Evolutionary conservation across 371 early-diverging fungal genomes (phyloP).

Genomic region (Actinomortierella ambigua): DNA sequence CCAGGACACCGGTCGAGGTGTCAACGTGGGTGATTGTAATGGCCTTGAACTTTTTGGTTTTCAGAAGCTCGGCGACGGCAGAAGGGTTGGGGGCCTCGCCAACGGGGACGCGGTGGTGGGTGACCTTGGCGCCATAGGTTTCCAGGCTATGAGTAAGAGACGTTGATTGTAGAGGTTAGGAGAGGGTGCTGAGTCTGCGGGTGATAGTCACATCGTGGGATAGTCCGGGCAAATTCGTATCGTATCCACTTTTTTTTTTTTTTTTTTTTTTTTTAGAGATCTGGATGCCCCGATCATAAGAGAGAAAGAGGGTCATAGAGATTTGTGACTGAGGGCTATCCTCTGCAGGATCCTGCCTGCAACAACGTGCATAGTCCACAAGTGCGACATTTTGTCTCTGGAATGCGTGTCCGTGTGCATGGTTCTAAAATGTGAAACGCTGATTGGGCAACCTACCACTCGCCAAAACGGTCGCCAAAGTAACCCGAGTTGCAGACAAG

Average conservation of each 20-base stretch:
- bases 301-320: no score
- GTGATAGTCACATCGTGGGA: background rate
- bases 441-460: constrained; percentile 65
- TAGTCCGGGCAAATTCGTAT: background rate
- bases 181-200: background rate
- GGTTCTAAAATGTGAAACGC: background rate
- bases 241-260: no score
- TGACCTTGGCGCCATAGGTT: constrained; percentile 88
- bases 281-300: no score
- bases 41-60: constrained; percentile 74
- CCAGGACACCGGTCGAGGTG: constrained; percentile 93
- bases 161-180: background rate
- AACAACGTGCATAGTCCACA: no score
- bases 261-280: no score
- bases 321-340: no score
- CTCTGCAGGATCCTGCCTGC: no score
- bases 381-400: no score
- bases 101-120: constrained; percentile 68
- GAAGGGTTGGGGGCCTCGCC: constrained; percentile 72
- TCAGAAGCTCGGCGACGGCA: constrained; percentile 57
- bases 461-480: constrained; percentile 95
- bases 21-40: constrained; percentile 96
- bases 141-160: constrained; percentile 60
- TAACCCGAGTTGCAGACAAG: constrained; percentile 92
- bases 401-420: no score